These are phyloP conservation scores for Kalanchoe fedtschenkoi DNA, from an alignment of 164 flowering plant genomes.

Conservation along the genomic window DNA sequence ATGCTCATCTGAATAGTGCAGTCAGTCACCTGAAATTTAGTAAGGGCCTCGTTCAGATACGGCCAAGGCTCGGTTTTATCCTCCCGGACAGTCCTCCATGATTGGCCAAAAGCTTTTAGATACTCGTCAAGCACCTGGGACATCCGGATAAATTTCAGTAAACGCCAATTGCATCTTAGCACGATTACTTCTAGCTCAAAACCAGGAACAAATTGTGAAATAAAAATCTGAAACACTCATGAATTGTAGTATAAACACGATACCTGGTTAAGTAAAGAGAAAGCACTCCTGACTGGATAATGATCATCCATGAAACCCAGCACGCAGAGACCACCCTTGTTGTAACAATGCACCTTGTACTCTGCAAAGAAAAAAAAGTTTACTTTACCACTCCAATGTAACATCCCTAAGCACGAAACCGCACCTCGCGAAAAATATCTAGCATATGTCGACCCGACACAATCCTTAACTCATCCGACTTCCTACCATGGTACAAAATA, in stretches of 20 bases:
- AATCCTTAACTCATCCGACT: not conserved
- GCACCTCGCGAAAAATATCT: not conserved
- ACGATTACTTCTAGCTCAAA: not conserved
- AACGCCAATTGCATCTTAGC: not conserved
- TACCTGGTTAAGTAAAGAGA: conserved; percentile 86
- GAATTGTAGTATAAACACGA: not conserved
- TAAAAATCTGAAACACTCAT: not conserved
- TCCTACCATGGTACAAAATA: no score
- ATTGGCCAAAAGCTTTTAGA: conserved; percentile 78
- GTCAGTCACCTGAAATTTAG: conserved; percentile 77
- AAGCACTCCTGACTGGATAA: conserved; percentile 94
- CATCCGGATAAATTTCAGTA: not conserved
- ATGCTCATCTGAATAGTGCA: not conserved
- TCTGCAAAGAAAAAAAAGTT: conserved; percentile 26
- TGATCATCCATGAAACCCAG: conserved; percentile 97
- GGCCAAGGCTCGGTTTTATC: conserved; percentile 84
- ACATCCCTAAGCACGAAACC: not conserved
- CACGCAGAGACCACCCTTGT: conserved; percentile 78
- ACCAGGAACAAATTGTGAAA: not conserved
- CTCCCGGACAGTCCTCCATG: conserved; percentile 59
- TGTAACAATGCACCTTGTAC: conserved; percentile 96
- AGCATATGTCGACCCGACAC: conserved; percentile 1
- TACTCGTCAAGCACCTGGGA: conserved; percentile 81
- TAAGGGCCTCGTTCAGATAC: conserved; percentile 61
- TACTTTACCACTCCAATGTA: not conserved